phyloP scores from a whole-genome alignment of 345 rosid species.

The Laguncularia racemosa region DNA sequence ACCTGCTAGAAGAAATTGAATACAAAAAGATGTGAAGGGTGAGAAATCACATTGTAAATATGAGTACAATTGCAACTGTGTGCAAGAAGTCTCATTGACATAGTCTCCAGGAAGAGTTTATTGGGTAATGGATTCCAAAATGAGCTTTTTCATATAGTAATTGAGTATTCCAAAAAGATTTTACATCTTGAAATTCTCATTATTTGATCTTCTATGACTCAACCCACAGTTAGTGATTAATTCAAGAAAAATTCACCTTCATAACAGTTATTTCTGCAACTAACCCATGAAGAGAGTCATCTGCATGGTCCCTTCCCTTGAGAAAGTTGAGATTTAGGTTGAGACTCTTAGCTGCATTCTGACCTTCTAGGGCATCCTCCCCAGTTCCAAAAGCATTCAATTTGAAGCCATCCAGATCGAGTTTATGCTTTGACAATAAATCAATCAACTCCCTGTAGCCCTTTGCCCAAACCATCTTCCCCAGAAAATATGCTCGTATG shows the following conservation, averaged over 20 bases:
- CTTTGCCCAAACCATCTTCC: slow-evolving; percentile 99
- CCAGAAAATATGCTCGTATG: slow-evolving; percentile 92
- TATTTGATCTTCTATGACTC: too few species aligned
- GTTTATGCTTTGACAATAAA: slow-evolving; percentile 68
- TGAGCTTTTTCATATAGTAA: too few species aligned
- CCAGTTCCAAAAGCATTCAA: slow-evolving; percentile 94
- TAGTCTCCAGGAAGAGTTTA: too few species aligned
- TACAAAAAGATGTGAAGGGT: background rate
- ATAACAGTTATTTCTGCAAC: background rate
- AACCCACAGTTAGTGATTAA: too few species aligned
- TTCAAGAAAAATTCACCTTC: background rate
- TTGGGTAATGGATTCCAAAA: too few species aligned
- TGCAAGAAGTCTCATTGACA: too few species aligned
- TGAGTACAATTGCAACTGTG: background rate
- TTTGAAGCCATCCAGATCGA: slow-evolving; percentile 73
- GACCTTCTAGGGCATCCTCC: slow-evolving; percentile 88
- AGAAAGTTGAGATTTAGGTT: slow-evolving; percentile 76
- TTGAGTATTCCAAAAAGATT: too few species aligned
- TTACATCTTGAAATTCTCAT: too few species aligned
- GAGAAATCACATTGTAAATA: background rate
- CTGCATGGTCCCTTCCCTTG: slow-evolving; percentile 92
- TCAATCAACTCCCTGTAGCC: slow-evolving; percentile 92
- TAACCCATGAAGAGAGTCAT: slow-evolving; percentile 89
- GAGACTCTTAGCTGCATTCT: slow-evolving; percentile 54
- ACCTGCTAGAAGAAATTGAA: slow-evolving; percentile 44